Conservation (phyloP, 257 asterid species). For the Rhazya stricta region DNA sequence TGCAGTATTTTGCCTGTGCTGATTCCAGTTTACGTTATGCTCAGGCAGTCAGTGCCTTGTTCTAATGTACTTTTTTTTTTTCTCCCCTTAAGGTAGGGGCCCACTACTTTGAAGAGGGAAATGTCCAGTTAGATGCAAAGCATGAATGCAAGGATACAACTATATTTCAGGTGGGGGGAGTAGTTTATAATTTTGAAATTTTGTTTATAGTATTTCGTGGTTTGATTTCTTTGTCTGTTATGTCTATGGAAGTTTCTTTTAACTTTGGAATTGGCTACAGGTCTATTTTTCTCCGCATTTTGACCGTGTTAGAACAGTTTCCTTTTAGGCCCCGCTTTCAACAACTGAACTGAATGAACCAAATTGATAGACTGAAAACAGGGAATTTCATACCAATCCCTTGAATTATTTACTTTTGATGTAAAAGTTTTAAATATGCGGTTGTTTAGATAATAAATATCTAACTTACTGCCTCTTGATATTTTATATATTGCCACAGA, state of each 20-base stretch:
- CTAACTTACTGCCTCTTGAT: background rate
- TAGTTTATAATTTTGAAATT: conserved; percentile 10
- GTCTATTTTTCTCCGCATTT: background rate
- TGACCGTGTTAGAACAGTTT: background rate
- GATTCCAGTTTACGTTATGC: background rate
- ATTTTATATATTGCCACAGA: background rate
- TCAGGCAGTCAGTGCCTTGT: background rate
- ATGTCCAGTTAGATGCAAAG: conserved; percentile 91
- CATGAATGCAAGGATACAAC: conserved; percentile 86
- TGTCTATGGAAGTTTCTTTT: background rate
- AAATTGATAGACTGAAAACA: background rate
- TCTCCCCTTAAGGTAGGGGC: conserved; percentile 87
- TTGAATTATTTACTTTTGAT: background rate
- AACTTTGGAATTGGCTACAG: background rate
- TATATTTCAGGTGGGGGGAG: conserved; percentile 58
- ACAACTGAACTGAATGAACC: background rate
- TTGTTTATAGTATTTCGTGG: conserved; percentile 5
- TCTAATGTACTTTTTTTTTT: conserved; percentile 16
- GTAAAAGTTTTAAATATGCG: background rate
- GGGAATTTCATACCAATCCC: background rate
- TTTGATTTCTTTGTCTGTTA: background rate
- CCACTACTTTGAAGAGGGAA: conserved; percentile 98
- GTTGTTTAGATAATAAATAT: background rate
- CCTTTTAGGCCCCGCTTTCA: background rate
- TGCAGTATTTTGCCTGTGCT: background rate